Evolutionary conservation across 306 rosid species (phyloP).

Genomic region (Prunus campanulata): DNA sequence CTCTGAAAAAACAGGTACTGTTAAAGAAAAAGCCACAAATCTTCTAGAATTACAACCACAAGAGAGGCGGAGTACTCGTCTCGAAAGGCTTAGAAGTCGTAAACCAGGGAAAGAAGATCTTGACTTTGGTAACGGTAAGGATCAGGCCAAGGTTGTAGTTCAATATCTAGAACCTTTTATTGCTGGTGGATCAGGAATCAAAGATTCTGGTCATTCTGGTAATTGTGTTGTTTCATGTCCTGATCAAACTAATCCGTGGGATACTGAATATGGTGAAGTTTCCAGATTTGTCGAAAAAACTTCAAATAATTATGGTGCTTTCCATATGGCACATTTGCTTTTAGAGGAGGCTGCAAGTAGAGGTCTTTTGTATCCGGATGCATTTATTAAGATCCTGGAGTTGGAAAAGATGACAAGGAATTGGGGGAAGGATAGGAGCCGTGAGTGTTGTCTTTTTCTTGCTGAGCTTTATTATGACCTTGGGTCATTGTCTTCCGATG

Average conservation of each 20-base stretch:
- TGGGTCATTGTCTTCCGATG: slow-evolving; percentile 58
- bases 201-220: slow-evolving; percentile 32
- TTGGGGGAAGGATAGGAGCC: slow-evolving; percentile 89
- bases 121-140: slow-evolving; percentile 67
- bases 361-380: slow-evolving; percentile 56
- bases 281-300: slow-evolving; percentile 59
- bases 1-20: slow-evolving; percentile 40
- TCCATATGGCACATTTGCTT: slow-evolving; percentile 80
- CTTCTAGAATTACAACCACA: slow-evolving; percentile 75
- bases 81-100: slow-evolving; percentile 93
- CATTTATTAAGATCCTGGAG: slow-evolving; percentile 74
- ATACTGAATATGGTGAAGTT: slow-evolving; percentile 55
- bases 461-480: slow-evolving; percentile 82
- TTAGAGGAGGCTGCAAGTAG: slow-evolving; percentile 69
- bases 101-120: slow-evolving; percentile 92
- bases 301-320: slow-evolving; percentile 77
- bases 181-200: slow-evolving; percentile 43
- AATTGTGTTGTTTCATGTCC: slow-evolving; percentile 29
- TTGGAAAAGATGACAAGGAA: slow-evolving; percentile 86
- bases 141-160: slow-evolving; percentile 65
- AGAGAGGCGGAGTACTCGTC: slow-evolving; percentile 94
- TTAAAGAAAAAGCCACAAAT: slow-evolving; percentile 66
- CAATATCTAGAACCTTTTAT: slow-evolving; percentile 79
- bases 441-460: slow-evolving; percentile 78
- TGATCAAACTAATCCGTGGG: slow-evolving; percentile 42